phyloP scores from a whole-genome alignment of 2,329 filamentous ascomycete species.

The Aspergillus eucalypticola region DNA sequence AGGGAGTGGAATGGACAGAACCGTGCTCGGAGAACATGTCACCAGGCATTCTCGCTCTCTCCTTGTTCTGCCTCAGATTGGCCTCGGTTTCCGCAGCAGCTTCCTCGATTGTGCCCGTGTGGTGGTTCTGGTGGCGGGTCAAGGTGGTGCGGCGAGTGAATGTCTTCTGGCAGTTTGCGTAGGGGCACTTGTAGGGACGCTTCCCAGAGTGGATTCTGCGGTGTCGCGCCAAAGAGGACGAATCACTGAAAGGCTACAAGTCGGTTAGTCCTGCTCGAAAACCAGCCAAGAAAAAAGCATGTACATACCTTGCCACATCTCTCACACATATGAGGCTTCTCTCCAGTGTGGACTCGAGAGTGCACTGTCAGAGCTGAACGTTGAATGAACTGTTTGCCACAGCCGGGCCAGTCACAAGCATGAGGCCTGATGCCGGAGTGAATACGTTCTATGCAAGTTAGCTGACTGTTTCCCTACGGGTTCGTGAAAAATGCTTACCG shows the following conservation, averaged over 20 bases:
- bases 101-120: conserved; percentile 92
- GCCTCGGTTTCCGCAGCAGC: conserved; percentile 86
- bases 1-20: conserved; percentile 66
- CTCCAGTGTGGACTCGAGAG: conserved; percentile 91
- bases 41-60: conserved; percentile 37
- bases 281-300: background rate
- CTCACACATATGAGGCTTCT: conserved; percentile 98
- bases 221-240: conserved; percentile 88
- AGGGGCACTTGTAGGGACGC: conserved; percentile 95
- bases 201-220: conserved; percentile 94
- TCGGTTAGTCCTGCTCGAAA: background rate
- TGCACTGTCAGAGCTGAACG: conserved; percentile 94
- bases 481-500: conserved; percentile 61
- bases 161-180: conserved; percentile 96
- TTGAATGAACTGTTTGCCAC: conserved; percentile 96
- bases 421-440: conserved; percentile 90
- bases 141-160: conserved; percentile 94
- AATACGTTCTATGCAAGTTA: conserved; percentile 71
- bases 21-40: conserved; percentile 48
- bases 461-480: background rate
- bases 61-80: conserved; percentile 64
- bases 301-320: conserved; percentile 83
- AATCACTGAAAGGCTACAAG: conserved; percentile 87
- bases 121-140: conserved; percentile 92
- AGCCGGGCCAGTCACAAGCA: conserved; percentile 83